A percentile compares a stretch with the other conserved stretches of the same genome.
phyloP scores from a whole-genome alignment of 257 asterid species.

The Fraxinus pennsylvanica region DNA sequence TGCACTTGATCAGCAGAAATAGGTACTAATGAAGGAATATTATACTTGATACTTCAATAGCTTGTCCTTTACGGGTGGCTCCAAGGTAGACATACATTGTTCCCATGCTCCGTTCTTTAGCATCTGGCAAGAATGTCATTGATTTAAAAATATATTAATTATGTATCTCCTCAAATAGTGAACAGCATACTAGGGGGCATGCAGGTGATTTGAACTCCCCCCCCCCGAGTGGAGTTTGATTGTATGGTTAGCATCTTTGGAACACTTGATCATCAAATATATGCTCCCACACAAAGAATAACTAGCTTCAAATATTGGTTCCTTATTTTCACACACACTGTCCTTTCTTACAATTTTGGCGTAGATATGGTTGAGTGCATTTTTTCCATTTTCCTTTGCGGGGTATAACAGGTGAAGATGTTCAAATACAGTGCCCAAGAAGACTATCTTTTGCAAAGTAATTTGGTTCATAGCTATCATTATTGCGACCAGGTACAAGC shows the following conservation, averaged over 20 bases:
- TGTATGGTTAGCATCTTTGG: background rate
- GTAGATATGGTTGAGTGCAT: background rate
- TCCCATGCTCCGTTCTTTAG: constrained; percentile 87
- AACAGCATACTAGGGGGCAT: background rate
- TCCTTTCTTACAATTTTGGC: background rate
- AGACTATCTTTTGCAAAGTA: constrained; percentile 1
- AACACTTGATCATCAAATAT: background rate
- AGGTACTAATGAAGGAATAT: constrained; percentile 10
- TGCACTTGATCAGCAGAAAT: background rate
- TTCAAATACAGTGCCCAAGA: background rate
- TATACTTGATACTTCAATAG: constrained; percentile 58
- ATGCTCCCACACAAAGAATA: background rate
- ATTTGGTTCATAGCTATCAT: background rate
- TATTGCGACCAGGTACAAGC: background rate
- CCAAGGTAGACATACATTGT: constrained; percentile 80
- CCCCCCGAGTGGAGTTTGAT: background rate
- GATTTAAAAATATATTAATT: constrained; percentile 2
- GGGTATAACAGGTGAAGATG: background rate
- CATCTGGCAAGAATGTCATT: constrained; percentile 55
- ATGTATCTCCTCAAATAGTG: background rate
- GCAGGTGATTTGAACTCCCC: background rate
- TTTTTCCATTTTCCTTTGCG: background rate
- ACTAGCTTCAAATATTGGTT: background rate
- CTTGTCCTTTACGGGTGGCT: constrained; percentile 71
- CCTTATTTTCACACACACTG: background rate